Evolutionary conservation across 2,329 filamentous ascomycete species (phyloP).

Genomic region (Microdochium paspali): DNA sequence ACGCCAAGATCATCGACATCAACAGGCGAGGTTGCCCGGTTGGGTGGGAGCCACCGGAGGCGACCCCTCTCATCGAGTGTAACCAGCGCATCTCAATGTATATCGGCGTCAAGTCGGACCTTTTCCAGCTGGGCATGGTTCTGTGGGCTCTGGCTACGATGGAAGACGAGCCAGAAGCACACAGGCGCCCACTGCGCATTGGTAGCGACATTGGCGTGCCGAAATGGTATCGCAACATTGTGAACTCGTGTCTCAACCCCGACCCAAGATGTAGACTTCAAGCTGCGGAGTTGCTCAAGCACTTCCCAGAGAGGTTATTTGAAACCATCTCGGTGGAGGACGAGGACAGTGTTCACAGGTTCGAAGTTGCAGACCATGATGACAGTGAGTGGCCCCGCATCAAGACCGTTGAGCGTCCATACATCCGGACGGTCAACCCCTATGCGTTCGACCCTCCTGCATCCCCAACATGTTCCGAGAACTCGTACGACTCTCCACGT

Average conservation of each 20-base stretch:
- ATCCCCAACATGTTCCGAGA: constrained; percentile 23
- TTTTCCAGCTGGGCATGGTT: constrained; percentile 96
- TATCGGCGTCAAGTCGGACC: constrained; percentile 93
- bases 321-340: constrained; percentile 29
- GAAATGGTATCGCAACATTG: constrained; percentile 66
- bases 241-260: constrained; percentile 67
- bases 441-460: constrained; percentile 23
- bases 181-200: constrained; percentile 59
- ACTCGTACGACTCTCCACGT: constrained; percentile 33
- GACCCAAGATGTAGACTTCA: constrained; percentile 64
- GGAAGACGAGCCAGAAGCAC: constrained; percentile 81
- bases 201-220: constrained; percentile 56
- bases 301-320: constrained; percentile 51
- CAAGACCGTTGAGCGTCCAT: constrained; percentile 29
- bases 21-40: constrained; percentile 95
- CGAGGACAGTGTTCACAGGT: constrained; percentile 26
- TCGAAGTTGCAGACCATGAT: constrained; percentile 24
- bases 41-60: constrained; percentile 94
- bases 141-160: constrained; percentile 84
- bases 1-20: constrained; percentile 97
- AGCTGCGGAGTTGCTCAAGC: constrained; percentile 59
- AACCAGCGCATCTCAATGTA: constrained; percentile 92
- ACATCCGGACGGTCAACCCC: constrained; percentile 32
- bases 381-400: constrained; percentile 23
- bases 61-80: constrained; percentile 73